These are phyloP conservation scores for Populus simonii DNA, from an alignment of 345 rosid genomes.

Conservation along the genomic window DNA sequence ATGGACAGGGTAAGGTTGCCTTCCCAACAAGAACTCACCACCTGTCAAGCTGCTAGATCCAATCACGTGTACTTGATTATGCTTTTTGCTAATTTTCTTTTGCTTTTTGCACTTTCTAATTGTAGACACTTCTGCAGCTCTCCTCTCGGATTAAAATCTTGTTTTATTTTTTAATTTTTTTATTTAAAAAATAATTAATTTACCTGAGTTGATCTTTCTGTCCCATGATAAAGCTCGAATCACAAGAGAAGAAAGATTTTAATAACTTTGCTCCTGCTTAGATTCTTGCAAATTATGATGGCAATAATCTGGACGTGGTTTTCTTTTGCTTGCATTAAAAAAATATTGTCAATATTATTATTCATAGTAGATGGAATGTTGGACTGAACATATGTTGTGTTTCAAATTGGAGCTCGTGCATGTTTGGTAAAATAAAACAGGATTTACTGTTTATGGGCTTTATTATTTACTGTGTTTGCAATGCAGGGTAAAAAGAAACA, in stretches of 20 bases:
- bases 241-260: too few relatives aligned
- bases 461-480: too few relatives aligned
- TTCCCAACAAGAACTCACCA: constrained; percentile 21
- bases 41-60: constrained; percentile 17
- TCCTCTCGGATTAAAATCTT: too few relatives aligned
- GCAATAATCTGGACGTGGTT: not conserved
- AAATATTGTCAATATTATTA: not conserved
- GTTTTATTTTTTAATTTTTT: too few relatives aligned
- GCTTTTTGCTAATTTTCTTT: not conserved
- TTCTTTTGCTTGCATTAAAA: not conserved
- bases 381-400: not conserved
- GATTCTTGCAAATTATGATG: not conserved
- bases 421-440: too few relatives aligned
- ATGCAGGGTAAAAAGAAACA: too few relatives aligned
- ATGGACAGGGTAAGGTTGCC: constrained; percentile 2
- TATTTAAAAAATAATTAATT: too few relatives aligned
- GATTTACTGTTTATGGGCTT: too few relatives aligned
- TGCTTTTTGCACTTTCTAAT: not conserved
- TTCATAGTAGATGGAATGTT: not conserved
- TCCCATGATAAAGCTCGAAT: too few relatives aligned
- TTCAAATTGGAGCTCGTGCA: too few relatives aligned
- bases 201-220: too few relatives aligned
- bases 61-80: constrained; percentile 30
- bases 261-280: not conserved
- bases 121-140: not conserved